These are phyloP conservation scores for Coffea humblotiana DNA, from an alignment of 305 asterid species.

Conservation along the genomic window DNA sequence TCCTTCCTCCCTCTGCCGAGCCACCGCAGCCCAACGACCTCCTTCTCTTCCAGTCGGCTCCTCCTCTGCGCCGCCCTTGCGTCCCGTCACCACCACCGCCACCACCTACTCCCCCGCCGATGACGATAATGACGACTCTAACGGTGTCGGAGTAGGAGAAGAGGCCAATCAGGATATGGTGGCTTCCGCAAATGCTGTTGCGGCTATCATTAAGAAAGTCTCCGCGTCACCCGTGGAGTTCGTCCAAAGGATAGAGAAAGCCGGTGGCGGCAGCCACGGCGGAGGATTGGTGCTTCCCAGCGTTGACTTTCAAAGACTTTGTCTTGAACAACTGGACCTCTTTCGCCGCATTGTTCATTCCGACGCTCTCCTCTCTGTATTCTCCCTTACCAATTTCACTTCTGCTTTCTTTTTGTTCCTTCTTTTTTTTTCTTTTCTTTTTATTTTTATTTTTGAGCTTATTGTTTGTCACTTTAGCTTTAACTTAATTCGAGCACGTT, in stretches of 20 bases:
- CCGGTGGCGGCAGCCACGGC: slow-evolving; percentile 19
- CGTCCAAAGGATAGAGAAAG: slow-evolving; percentile 62
- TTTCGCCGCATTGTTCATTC: slow-evolving; percentile 82
- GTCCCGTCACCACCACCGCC: slow-evolving; percentile 55
- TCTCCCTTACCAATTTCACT: slow-evolving; percentile 2
- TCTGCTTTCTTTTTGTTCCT: neutral
- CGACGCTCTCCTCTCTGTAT: slow-evolving; percentile 71
- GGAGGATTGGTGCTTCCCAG: slow-evolving; percentile 78
- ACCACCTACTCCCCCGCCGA: slow-evolving; percentile 30
- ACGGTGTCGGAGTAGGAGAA: neutral
- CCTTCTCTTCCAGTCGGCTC: slow-evolving; percentile 35
- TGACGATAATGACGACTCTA: too few relatives aligned
- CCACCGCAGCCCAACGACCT: slow-evolving; percentile 31
- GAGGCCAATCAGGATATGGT: slow-evolving; percentile 37
- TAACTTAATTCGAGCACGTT: neutral
- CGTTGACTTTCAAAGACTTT: slow-evolving; percentile 78
- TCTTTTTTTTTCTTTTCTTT: too few relatives aligned
- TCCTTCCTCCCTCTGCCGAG: slow-evolving; percentile 42
- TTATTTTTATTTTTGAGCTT: too few relatives aligned
- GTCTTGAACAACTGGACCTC: slow-evolving; percentile 82
- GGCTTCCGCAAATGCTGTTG: slow-evolving; percentile 75
- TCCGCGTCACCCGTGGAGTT: slow-evolving; percentile 92
- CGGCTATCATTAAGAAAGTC: slow-evolving; percentile 64
- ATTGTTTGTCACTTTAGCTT: too few relatives aligned
- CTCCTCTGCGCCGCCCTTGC: slow-evolving; percentile 39